Conservation (phyloP, 2,329 filamentous ascomycete species). For the Chaetomiaceae sp. region DNA sequence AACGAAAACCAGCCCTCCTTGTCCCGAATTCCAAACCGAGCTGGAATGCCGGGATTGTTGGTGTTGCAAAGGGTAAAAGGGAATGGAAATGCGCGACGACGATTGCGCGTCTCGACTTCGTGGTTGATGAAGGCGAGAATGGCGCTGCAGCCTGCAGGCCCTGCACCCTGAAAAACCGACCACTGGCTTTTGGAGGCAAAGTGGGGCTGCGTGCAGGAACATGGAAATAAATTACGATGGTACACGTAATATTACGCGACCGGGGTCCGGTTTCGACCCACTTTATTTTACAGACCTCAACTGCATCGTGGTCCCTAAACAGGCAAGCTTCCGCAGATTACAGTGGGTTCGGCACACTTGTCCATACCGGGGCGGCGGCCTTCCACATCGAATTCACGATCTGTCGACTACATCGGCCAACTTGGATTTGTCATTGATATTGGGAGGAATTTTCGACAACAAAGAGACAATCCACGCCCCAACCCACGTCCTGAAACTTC, state of each 20-base stretch:
- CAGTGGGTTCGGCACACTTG: slow-evolving; percentile 1
- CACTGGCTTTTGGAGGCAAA: too few relatives aligned
- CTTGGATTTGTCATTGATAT: too few relatives aligned
- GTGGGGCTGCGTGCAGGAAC: not conserved
- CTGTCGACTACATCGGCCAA: too few relatives aligned
- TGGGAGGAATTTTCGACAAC: too few relatives aligned
- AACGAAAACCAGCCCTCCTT: not conserved
- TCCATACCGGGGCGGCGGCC: not conserved
- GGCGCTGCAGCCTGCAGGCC: too few relatives aligned
- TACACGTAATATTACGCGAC: not conserved
- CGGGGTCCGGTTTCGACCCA: not conserved
- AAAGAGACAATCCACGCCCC: too few relatives aligned
- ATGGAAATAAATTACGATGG: not conserved
- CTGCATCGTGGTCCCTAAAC: slow-evolving; percentile 3
- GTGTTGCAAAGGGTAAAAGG: not conserved
- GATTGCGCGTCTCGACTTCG: not conserved
- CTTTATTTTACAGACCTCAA: slow-evolving; percentile 5
- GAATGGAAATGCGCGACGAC: not conserved
- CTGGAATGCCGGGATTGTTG: not conserved
- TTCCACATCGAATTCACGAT: not conserved
- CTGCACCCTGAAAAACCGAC: not conserved
- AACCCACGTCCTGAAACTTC: too few relatives aligned
- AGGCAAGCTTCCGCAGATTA: too few relatives aligned
- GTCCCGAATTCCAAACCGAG: not conserved
- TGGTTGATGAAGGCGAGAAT: not conserved